These are phyloP conservation scores for Fusarium citri DNA, from an alignment of 2,329 filamentous ascomycete genomes.

Conservation along the genomic window DNA sequence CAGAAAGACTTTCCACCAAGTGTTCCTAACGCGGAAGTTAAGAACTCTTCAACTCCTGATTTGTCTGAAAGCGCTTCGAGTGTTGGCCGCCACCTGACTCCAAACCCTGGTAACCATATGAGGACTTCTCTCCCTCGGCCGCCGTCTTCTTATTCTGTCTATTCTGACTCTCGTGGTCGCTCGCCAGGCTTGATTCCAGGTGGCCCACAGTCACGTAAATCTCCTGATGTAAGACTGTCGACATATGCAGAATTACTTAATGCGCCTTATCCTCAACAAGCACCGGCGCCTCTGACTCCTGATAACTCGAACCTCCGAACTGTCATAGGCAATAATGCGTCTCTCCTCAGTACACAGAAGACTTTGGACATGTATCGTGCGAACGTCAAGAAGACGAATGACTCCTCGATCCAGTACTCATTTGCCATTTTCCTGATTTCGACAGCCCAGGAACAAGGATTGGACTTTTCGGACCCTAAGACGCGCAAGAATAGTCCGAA, in stretches of 20 bases:
- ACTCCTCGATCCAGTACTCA: conserved; percentile 90
- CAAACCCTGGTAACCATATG: conserved; percentile 64
- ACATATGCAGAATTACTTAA: conserved; percentile 72
- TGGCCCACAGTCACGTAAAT: conserved; percentile 64
- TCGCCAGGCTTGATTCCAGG: conserved; percentile 63
- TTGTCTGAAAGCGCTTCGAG: conserved; percentile 61
- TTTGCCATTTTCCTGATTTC: conserved; percentile 96
- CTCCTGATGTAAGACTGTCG: conserved; percentile 64
- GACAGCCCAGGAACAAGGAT: conserved; percentile 81
- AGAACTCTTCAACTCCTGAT: conserved; percentile 63
- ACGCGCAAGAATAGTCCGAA: conserved; percentile 61
- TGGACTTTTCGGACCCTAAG: conserved; percentile 62
- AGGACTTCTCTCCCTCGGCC: conserved; percentile 74
- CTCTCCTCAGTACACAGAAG: conserved; percentile 88
- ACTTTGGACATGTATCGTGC: conserved; percentile 97
- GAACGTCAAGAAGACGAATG: conserved; percentile 97
- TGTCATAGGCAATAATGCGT: conserved; percentile 88
- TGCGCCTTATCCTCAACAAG: conserved; percentile 83
- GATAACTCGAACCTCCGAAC: conserved; percentile 85
- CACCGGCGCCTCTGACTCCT: conserved; percentile 72
- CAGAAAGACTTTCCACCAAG: conserved; percentile 61
- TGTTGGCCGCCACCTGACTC: conserved; percentile 72
- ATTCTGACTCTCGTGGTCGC: conserved; percentile 76
- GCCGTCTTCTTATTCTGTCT: conserved; percentile 79
- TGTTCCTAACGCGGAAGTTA: conserved; percentile 57